These are phyloP conservation scores for Ballota nigra DNA, from an alignment of 257 asterid species.

Conservation along the genomic window DNA sequence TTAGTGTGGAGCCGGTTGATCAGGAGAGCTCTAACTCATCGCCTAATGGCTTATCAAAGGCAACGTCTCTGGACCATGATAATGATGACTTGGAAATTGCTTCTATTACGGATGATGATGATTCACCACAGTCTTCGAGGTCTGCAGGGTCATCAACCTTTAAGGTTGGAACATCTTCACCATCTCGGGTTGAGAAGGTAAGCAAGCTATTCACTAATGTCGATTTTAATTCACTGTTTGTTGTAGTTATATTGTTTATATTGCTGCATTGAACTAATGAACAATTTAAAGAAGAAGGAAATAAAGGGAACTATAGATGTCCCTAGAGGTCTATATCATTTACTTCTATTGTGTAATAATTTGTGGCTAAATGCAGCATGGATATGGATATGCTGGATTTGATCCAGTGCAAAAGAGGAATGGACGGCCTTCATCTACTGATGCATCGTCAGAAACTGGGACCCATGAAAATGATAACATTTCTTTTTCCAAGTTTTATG, in stretches of 20 bases:
- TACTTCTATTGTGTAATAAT: constrained; percentile 7
- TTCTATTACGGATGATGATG: constrained; percentile 58
- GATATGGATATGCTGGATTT: constrained; percentile 34
- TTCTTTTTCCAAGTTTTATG: constrained; percentile 37
- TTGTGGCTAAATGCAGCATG: constrained; percentile 47
- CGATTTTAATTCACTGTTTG: background rate
- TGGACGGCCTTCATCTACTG: constrained; percentile 19
- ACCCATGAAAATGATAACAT: constrained; percentile 30
- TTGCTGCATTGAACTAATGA: background rate
- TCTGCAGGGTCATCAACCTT: constrained; percentile 43
- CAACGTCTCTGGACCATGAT: constrained; percentile 44
- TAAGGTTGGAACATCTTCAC: constrained; percentile 48
- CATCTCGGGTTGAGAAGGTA: constrained; percentile 63
- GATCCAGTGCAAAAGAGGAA: constrained; percentile 24
- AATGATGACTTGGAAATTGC: constrained; percentile 44
- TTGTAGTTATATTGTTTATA: background rate
- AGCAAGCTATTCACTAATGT: constrained; percentile 8
- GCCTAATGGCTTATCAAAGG: constrained; percentile 46
- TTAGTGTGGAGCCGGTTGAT: constrained; percentile 62
- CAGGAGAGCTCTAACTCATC: constrained; percentile 63
- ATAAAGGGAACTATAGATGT: background rate
- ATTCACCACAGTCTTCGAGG: constrained; percentile 61
- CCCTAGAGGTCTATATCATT: background rate
- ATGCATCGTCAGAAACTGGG: constrained; percentile 32
- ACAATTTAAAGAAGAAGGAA: background rate